Conservation (phyloP, 768 basidiomycete genomes). For the Naganishia antarctica region DNA sequence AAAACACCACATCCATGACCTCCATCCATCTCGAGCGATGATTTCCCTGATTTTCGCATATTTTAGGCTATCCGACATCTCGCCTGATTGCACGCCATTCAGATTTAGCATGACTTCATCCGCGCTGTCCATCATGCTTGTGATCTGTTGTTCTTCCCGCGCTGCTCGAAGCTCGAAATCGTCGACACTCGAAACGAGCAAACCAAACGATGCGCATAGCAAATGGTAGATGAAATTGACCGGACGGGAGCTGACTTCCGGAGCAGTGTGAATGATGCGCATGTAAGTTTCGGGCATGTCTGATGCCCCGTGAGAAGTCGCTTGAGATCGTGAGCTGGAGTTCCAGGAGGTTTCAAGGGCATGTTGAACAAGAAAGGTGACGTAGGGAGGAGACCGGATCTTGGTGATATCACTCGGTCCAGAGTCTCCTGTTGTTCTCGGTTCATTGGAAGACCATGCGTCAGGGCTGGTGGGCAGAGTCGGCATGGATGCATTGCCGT, state of each 20-base stretch:
- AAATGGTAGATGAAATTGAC: slow-evolving; percentile 5
- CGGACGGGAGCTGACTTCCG: slow-evolving; percentile 9
- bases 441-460: neutral
- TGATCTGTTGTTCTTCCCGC: neutral
- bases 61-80: slow-evolving; percentile 7
- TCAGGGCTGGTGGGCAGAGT: slow-evolving; percentile 1
- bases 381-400: slow-evolving; percentile 16
- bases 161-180: neutral
- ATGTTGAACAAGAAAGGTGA: slow-evolving; percentile 19
- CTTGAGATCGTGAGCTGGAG: too few species aligned
- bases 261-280: slow-evolving; percentile 12
- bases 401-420: neutral
- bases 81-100: slow-evolving; percentile 10
- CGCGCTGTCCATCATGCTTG: slow-evolving; percentile 6
- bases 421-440: neutral
- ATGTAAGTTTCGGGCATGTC: neutral
- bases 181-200: slow-evolving; percentile 6
- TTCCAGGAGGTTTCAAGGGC: slow-evolving; percentile 11
- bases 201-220: slow-evolving; percentile 7
- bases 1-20: slow-evolving; percentile 14
- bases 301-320: too few species aligned
- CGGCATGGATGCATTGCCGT: neutral
- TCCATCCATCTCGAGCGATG: slow-evolving; percentile 13
- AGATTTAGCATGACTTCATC: slow-evolving; percentile 10
- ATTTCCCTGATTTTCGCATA: slow-evolving; percentile 9